phyloP scores from a whole-genome alignment of 2,329 filamentous ascomycete species.

The Harringtonia lauricola region DNA sequence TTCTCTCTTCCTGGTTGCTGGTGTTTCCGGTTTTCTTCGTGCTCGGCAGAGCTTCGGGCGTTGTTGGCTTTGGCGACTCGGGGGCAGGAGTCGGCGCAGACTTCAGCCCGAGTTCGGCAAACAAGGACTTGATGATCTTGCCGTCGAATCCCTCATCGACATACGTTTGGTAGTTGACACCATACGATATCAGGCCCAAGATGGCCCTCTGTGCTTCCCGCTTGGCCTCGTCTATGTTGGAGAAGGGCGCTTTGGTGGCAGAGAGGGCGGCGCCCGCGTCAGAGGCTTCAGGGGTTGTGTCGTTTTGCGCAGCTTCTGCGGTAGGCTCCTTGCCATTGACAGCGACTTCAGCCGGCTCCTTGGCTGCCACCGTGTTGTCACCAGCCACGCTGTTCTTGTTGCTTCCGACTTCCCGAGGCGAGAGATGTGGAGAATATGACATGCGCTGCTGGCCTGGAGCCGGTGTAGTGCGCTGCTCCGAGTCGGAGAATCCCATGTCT shows the following conservation, averaged over 20 bases:
- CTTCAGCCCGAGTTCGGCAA: slow-evolving; percentile 55
- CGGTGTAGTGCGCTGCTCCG: slow-evolving; percentile 1
- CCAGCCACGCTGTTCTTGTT: neutral
- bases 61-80: neutral
- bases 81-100: slow-evolving; percentile 16
- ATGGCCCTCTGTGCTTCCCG: slow-evolving; percentile 58
- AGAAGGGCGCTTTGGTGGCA: slow-evolving; percentile 10
- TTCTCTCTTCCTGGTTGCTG: slow-evolving; percentile 44
- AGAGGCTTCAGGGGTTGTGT: too few relatives aligned
- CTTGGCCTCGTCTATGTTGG: slow-evolving; percentile 29
- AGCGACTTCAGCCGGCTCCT: neutral
- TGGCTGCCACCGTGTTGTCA: neutral
- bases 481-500: slow-evolving; percentile 8
- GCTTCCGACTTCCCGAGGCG: slow-evolving; percentile 1
- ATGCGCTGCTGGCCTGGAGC: slow-evolving; percentile 4
- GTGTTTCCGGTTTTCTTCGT: neutral
- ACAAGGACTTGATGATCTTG: slow-evolving; percentile 50
- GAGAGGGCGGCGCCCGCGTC: too few relatives aligned
- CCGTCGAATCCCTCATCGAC: slow-evolving; percentile 62
- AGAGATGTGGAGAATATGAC: slow-evolving; percentile 10
- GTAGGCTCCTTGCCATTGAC: neutral
- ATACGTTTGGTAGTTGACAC: slow-evolving; percentile 64
- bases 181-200: slow-evolving; percentile 50
- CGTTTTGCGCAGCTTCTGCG: too few relatives aligned
- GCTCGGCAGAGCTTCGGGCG: neutral